Conservation (phyloP, 495 filamentous ascomycete species). For the Aspergillus asperescens region DNA sequence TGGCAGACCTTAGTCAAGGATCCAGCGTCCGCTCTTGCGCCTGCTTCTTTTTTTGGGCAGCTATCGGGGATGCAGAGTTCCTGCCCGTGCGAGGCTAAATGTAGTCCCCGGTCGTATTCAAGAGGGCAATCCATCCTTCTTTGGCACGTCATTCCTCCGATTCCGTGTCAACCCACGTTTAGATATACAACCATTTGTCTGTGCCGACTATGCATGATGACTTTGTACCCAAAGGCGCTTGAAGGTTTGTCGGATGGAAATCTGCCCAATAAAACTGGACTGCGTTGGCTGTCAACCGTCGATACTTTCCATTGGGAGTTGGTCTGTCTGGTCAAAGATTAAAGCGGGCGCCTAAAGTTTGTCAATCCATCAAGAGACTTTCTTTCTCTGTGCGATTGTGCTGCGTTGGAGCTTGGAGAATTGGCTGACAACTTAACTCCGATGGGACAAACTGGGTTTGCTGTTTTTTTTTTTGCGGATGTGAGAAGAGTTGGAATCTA, state of each 20-base stretch:
- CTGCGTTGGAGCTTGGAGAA: background rate
- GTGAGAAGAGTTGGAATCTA: background rate
- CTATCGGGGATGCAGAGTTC: constrained; percentile 24
- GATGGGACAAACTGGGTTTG: background rate
- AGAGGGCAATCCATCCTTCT: constrained; percentile 8
- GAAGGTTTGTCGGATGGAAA: constrained; percentile 11
- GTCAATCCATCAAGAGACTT: no score
- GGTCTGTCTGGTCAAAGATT: constrained; percentile 11
- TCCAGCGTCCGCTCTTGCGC: constrained; percentile 18
- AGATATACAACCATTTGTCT: constrained; percentile 10
- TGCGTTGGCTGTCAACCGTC: constrained; percentile 10
- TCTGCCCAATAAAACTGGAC: constrained; percentile 12
- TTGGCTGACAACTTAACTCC: background rate
- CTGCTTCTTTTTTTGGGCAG: constrained; percentile 26
- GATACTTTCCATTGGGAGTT: constrained; percentile 7
- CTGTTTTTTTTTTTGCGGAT: background rate
- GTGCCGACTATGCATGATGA: constrained; percentile 3
- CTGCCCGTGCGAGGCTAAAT: constrained; percentile 20
- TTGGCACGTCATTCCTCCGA: constrained; percentile 23
- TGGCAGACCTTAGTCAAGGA: constrained; percentile 20
- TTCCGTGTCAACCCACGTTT: constrained; percentile 6
- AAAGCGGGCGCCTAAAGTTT: constrained; percentile 4
- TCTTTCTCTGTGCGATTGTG: constrained; percentile 1
- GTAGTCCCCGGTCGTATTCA: constrained; percentile 12
- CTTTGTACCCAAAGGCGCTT: constrained; percentile 12